These are phyloP conservation scores for Thermothielavioides terrestris DNA, from an alignment of 495 filamentous ascomycete genomes.

Conservation along the genomic window DNA sequence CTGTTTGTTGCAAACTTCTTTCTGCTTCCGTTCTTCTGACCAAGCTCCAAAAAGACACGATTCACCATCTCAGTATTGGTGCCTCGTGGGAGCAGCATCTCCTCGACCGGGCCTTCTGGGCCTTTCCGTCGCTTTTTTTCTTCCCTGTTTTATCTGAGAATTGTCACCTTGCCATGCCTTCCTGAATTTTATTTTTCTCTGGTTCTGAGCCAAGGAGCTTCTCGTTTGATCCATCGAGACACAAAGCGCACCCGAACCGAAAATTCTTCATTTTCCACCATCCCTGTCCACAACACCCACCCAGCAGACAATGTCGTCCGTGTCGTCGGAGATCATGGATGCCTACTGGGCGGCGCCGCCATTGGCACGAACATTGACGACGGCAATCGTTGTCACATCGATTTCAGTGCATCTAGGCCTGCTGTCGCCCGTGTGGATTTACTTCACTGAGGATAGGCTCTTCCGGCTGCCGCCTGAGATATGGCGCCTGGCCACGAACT, in stretches of 20 bases:
- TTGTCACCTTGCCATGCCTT: slow-evolving; percentile 9
- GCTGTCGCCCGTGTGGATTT: slow-evolving; percentile 43
- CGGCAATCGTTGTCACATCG: slow-evolving; percentile 56
- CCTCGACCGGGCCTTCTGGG: slow-evolving; percentile 3
- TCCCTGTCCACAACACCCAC: neutral
- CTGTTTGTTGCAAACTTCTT: slow-evolving; percentile 15
- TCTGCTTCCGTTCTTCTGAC: slow-evolving; percentile 14
- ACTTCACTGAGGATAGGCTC: slow-evolving; percentile 49
- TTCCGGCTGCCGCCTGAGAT: slow-evolving; percentile 54
- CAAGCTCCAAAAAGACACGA: slow-evolving; percentile 29
- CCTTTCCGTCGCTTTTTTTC: slow-evolving; percentile 6
- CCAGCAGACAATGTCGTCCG: no score
- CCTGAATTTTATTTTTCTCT: slow-evolving; percentile 12
- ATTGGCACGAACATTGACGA: slow-evolving; percentile 63
- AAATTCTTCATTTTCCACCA: slow-evolving; percentile 2
- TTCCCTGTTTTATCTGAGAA: no score
- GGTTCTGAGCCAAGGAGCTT: slow-evolving; percentile 16
- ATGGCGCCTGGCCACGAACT: slow-evolving; percentile 53
- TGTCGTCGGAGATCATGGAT: slow-evolving; percentile 44
- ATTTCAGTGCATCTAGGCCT: slow-evolving; percentile 51
- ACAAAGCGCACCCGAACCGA: slow-evolving; percentile 5
- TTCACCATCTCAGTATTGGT: slow-evolving; percentile 24
- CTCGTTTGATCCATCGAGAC: slow-evolving; percentile 11
- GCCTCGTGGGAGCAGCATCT: slow-evolving; percentile 12
- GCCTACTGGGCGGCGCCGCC: slow-evolving; percentile 64